Percentiles rank a stretch among this genome's conserved stretches.
Conservation (phyloP, 305 asterid species). For the Rubia balearica region DNA sequence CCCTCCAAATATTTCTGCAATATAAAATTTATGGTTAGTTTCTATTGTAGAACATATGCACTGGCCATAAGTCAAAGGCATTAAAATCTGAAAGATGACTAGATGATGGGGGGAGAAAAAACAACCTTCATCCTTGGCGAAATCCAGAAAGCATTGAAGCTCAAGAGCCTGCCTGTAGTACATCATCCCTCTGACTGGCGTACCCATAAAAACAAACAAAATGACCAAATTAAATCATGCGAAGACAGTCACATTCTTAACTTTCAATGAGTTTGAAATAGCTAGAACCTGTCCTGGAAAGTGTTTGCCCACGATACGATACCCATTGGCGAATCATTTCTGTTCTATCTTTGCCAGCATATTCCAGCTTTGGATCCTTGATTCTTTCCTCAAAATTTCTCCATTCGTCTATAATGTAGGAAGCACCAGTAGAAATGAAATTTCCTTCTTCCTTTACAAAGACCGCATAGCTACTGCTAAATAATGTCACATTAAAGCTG, state of each 20-base stretch:
- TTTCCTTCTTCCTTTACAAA: not conserved
- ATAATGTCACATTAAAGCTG: conserved; percentile 17
- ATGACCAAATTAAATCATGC: not conserved
- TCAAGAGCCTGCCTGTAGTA: conserved; percentile 89
- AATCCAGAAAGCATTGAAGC: conserved; percentile 92
- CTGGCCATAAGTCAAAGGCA: not conserved
- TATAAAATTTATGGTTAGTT: conserved; percentile 14
- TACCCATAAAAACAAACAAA: conserved; percentile 16
- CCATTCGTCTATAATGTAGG: conserved; percentile 63
- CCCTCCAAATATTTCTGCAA: conserved; percentile 77
- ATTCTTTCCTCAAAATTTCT: conserved; percentile 73
- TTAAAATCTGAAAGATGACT: not conserved
- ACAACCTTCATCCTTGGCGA: conserved; percentile 82
- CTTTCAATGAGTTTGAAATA: conserved; percentile 9
- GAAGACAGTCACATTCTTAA: not conserved
- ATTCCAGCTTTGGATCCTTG: conserved; percentile 43
- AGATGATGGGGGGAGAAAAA: conserved; percentile 11
- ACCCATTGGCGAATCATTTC: conserved; percentile 90
- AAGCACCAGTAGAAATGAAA: conserved; percentile 16
- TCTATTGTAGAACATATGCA: not conserved
- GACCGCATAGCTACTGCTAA: conserved; percentile 11
- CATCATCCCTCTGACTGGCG: conserved; percentile 98
- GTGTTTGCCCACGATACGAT: conserved; percentile 96
- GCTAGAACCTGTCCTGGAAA: conserved; percentile 83
- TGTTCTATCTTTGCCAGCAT: conserved; percentile 35